Conservation (phyloP, 176 grass and related monocot genomes). For the Carex myosuroides region DNA sequence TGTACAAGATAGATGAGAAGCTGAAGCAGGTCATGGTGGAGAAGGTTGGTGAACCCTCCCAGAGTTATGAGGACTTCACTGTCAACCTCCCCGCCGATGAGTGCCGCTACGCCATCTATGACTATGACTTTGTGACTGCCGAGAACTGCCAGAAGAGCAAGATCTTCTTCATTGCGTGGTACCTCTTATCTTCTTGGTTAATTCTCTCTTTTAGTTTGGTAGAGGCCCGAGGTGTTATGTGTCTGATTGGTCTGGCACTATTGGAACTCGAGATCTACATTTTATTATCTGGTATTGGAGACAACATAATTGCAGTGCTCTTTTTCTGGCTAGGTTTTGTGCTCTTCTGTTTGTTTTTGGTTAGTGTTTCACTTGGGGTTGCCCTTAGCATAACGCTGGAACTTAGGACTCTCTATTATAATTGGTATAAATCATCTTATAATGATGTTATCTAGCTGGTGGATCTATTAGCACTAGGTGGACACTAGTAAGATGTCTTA, state of each 20-base stretch:
- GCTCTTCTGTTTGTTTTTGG: not conserved
- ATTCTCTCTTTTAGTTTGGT: not conserved
- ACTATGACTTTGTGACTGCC: slow-evolving; percentile 32
- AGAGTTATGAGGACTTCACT: slow-evolving; percentile 39
- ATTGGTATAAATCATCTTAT: not conserved
- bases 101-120: slow-evolving; percentile 39
- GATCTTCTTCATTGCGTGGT: slow-evolving; percentile 38
- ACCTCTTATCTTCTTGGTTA: not conserved
- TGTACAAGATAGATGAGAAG: slow-evolving; percentile 46
- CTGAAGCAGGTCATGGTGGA: slow-evolving; percentile 39
- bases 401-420: not conserved
- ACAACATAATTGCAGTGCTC: not conserved
- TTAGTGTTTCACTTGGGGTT: not conserved
- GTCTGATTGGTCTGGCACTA: not conserved
- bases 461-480: not conserved
- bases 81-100: slow-evolving; percentile 25
- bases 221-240: not conserved
- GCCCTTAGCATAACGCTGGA: not conserved
- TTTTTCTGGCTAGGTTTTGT: not conserved
- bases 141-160: slow-evolving; percentile 56
- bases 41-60: slow-evolving; percentile 23
- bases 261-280: not conserved
- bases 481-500: not conserved
- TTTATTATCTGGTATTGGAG: not conserved
- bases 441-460: not conserved